Evolutionary conservation across 192 early-diverging fungal species (phyloP).

Genomic region (Phycomyces blakesleeanus): DNA sequence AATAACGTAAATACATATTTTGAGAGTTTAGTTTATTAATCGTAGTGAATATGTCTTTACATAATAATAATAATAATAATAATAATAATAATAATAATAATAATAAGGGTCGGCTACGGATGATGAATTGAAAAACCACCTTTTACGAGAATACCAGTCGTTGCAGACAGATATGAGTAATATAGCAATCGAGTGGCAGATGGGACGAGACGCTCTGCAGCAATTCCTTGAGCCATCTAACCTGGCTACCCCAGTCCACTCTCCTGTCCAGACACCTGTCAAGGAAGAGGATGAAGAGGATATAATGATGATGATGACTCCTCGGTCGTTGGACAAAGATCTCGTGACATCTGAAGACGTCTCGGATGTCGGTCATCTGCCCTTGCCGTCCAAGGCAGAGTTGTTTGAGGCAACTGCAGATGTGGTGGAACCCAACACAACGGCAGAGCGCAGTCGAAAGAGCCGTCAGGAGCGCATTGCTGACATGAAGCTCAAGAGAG

Average conservation of each 20-base stretch:
- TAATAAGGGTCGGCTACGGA: slow-evolving; percentile 19
- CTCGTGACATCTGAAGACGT: slow-evolving; percentile 22
- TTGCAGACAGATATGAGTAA: slow-evolving; percentile 43
- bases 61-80: too few species aligned
- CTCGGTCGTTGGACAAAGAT: neutral
- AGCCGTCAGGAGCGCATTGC: slow-evolving; percentile 47
- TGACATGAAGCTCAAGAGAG: slow-evolving; percentile 39
- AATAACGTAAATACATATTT: neutral
- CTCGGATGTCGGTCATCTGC: slow-evolving; percentile 22
- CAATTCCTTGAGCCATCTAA: slow-evolving; percentile 32
- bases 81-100: too few species aligned
- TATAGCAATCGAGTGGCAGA: slow-evolving; percentile 51
- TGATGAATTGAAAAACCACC: slow-evolving; percentile 16
- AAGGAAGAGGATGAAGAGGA: slow-evolving; percentile 17
- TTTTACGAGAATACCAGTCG: slow-evolving; percentile 46
- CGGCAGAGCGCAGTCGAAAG: slow-evolving; percentile 16
- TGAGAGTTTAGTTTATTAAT: neutral
- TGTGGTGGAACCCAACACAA: slow-evolving; percentile 12
- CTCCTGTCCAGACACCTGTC: neutral
- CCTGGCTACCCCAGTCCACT: neutral
- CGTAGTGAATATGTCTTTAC: neutral
- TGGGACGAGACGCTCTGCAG: slow-evolving; percentile 42
- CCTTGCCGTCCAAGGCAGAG: slow-evolving; percentile 38
- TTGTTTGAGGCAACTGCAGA: slow-evolving; percentile 47
- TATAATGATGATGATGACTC: slow-evolving; percentile 27